These are phyloP conservation scores for Peronospora destructor DNA, from an alignment of 352 stramenopile genomes.

Conservation along the genomic window DNA sequence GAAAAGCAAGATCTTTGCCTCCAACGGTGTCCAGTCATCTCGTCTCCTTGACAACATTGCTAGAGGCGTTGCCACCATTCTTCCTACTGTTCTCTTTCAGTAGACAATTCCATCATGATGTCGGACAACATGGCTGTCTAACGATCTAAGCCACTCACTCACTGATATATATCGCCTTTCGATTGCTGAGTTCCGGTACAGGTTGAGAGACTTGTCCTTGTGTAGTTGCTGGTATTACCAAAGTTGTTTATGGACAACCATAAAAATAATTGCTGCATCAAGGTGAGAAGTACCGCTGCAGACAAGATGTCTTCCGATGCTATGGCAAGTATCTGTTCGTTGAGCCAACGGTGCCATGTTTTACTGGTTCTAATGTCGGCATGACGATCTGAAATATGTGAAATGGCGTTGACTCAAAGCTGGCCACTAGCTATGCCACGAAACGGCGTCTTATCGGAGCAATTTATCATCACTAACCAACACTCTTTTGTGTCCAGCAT, in stretches of 20 bases:
- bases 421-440: neutral
- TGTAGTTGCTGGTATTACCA: neutral
- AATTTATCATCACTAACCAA: neutral
- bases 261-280: neutral
- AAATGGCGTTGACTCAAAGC: neutral
- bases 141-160: neutral
- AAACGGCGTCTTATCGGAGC: neutral
- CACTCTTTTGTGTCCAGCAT: slow-evolving; percentile 2
- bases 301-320: neutral
- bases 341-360: neutral
- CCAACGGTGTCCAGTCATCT: slow-evolving; percentile 18
- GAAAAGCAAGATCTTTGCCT: slow-evolving; percentile 8
- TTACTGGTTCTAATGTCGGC: neutral
- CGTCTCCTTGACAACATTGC: slow-evolving; percentile 15
- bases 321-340: neutral
- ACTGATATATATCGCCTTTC: neutral
- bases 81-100: slow-evolving; percentile 30
- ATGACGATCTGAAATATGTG: slow-evolving; percentile 4
- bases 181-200: neutral
- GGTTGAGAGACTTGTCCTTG: neutral
- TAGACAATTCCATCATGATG: slow-evolving; percentile 17
- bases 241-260: neutral
- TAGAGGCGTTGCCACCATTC: slow-evolving; percentile 24
- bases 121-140: slow-evolving; percentile 5
- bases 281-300: neutral